A percentile compares a stretch with the other conserved stretches of the same genome.
Evolutionary conservation across 257 asterid genomes (phyloP).

Genomic region (Petunia axillaris): DNA sequence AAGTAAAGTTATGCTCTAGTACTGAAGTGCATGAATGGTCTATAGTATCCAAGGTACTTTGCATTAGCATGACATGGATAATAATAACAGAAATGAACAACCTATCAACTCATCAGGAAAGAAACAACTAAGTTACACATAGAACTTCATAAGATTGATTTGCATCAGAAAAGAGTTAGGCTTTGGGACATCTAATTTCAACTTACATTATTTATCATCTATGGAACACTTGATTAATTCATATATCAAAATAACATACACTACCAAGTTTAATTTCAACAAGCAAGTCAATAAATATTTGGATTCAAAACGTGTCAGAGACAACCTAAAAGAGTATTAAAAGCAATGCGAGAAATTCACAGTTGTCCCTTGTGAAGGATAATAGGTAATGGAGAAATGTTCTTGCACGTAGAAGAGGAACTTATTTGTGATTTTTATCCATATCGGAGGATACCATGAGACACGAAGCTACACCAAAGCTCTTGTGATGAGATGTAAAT

Average conservation of each 20-base stretch:
- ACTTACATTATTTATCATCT: not conserved
- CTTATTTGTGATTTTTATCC: constrained; percentile 1
- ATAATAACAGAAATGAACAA: not conserved
- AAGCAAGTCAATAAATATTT: not conserved
- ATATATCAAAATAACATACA: not conserved
- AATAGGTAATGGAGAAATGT: not conserved
- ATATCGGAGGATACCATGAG: not conserved
- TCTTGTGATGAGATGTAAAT: not conserved
- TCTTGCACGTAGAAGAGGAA: not conserved
- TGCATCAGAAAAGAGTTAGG: not conserved
- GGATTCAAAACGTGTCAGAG: not conserved
- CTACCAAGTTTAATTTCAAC: not conserved
- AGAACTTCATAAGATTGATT: not conserved
- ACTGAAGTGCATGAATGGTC: not conserved
- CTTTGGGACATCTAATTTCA: not conserved
- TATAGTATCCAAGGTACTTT: not conserved
- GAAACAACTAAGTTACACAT: no score
- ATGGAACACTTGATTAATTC: not conserved
- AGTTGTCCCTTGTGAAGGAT: not conserved
- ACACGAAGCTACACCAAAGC: not conserved
- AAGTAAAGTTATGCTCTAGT: not conserved
- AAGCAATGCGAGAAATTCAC: not conserved
- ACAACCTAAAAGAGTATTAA: not conserved
- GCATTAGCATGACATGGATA: not conserved
- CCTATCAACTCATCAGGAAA: not conserved